Base-by-base conservation (phyloP, 1,284 basidiomycete genomes). In the Cystobasidiaceae sp. region DNA sequence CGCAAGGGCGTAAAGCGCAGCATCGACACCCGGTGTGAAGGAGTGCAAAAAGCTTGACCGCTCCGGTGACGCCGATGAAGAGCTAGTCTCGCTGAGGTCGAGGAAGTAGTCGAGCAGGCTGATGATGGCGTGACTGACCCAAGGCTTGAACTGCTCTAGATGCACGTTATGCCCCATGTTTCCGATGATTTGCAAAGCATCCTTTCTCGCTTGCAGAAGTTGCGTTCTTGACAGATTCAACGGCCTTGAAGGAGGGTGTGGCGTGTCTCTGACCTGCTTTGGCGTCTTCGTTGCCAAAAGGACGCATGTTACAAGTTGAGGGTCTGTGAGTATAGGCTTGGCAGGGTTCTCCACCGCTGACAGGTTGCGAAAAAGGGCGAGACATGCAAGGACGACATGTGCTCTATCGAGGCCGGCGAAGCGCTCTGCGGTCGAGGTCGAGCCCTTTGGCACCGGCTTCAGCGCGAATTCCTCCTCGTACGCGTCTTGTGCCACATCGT, bases 281-380 rank as follows among this genome's bases (percentile, higher is more conserved):
- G 37, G 75, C 68, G 55, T 69, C 4, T 70, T 67, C 21, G 54
- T 73, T 13, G 76, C 86, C n/a, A 91, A 70, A 6, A 86, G 84
- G 27, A 90, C 80, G 37, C 93, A 74, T 48, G 88, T 82, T 44
- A 93, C 77, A 15, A 89, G 76, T 49, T 85, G 80, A 4, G 83
- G 81, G 65, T 88, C 85, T 25, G 79, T 81, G 3, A 86, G 84
- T 75, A 96, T 81, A 73, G 83, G 85, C 30, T 79, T 78, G 63
- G 82, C 78, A 73, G 96, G 97, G 66, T 93, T 88, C 3, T 80
- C 79, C 68, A 87, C 80, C 59, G 84, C 79, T 6, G 90, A 85
- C 68, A 96, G 82, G 78, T 96, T 97, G 52, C 91, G 88, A 56
- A 97, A 79, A 70, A 97, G 86, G 74, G 89, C 92, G 50, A 87